Evolutionary conservation across 2,329 filamentous ascomycete species (phyloP), one percentile per base, ranked within the genome.

Genomic region (Leptographium procerum): DNA sequence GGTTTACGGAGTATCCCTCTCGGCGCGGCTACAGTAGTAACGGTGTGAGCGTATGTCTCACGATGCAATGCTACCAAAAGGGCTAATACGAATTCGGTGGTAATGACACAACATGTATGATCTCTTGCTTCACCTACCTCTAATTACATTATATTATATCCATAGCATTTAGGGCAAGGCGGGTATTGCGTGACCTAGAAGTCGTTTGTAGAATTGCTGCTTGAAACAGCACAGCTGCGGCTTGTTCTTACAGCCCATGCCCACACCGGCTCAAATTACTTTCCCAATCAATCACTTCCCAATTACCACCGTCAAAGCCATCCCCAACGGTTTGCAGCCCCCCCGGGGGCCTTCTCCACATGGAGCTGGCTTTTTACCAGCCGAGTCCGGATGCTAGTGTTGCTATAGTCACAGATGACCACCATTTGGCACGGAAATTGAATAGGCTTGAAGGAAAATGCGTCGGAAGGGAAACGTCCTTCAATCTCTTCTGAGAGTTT

Each of bases 1-100:
- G 4, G 84, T 79, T 65, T 97, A 97, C 73, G 92, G 90, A 1
- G 80, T 88, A 64, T 80, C 86, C 10, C 74, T 99, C 52, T 85
- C 84, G 14, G 78, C 81, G 62, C 81, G 82, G 62, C 69, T 91
- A 55, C 70, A 76, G 55, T 83, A 76, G 55, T 83, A 70, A 29
- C 29, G 11, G 24, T 50, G 14, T 24, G 3, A 14, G 26, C 24
- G 22, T 26, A 26, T 11, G 28, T 48, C 45, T 9, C 29, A 34
- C 14, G 28, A 31, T 14, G n/a, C 14, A 22, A 8, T 31, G 11
- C 48, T 6, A 31, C 29, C 11, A 11, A 26, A 16, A 4, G 22
- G n/a, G n/a, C n/a, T n/a, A n/a, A n/a, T n/a, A n/a, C n/a, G n/a
- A n/a, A n/a, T n/a, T n/a, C n/a, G n/a, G n/a, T n/a, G n/a, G n/a